Evolutionary conservation across 1,284 basidiomycete genomes (phyloP).

Genomic region (Omphalotus olearius): DNA sequence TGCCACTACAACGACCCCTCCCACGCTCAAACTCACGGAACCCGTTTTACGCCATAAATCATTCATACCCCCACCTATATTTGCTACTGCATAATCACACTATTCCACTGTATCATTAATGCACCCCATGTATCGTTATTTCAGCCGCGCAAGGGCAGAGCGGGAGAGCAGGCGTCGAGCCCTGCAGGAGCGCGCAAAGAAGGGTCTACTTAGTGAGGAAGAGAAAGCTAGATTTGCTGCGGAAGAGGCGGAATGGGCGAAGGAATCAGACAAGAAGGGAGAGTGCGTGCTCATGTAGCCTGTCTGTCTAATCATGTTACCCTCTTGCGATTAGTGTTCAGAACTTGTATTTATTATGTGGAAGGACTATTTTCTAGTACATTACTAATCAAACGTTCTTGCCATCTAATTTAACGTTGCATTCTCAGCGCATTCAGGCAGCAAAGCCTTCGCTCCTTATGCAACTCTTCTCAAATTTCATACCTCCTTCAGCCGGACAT

Average conservation of each 20-base stretch:
- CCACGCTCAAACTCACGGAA: constrained; percentile 21
- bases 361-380: no score
- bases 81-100: constrained; percentile 37
- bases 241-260: constrained; percentile 35
- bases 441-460: no score
- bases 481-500: constrained; percentile 41
- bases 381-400: no score
- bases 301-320: background rate
- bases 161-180: constrained; percentile 60
- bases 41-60: constrained; percentile 38
- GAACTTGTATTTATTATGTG: no score
- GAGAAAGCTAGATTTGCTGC: constrained; percentile 61
- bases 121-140: constrained; percentile 19
- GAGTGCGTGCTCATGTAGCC: constrained; percentile 62
- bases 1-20: constrained; percentile 16
- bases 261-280: constrained; percentile 34
- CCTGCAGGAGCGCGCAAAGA: constrained; percentile 64
- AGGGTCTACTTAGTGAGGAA: constrained; percentile 57
- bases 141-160: constrained; percentile 68
- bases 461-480: constrained; percentile 61
- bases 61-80: constrained; percentile 61
- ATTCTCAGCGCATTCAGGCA: no score
- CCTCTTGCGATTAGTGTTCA: no score
- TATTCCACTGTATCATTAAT: constrained; percentile 10
- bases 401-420: no score